Evolutionary conservation across 805 yeast species (phyloP).

Genomic region (Starmerella potacharoeniae): DNA sequence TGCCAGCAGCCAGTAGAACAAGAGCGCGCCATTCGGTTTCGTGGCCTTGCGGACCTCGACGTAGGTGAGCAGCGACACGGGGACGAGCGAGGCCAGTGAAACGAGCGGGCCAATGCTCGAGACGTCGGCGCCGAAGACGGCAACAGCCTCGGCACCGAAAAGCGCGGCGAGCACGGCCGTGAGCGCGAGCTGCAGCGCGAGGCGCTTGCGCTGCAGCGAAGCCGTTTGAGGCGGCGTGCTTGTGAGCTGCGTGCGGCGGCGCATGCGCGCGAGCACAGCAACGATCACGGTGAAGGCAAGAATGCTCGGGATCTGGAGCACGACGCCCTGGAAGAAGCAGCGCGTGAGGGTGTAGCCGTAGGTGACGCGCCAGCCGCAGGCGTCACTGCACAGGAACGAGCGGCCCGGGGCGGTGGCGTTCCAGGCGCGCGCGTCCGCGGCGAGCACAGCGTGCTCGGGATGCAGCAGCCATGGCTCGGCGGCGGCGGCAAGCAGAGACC

Average conservation of each 20-base stretch:
- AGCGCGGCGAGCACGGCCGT: conserved; percentile 18
- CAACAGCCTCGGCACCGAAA: conserved; percentile 7
- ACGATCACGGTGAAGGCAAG: conserved; percentile 26
- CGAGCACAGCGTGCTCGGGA: background rate
- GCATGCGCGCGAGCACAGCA: conserved; percentile 22
- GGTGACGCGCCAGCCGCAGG: conserved; percentile 14
- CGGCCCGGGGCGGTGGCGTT: background rate
- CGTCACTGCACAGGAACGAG: conserved; percentile 13
- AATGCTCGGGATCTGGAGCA: conserved; percentile 26
- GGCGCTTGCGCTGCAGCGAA: conserved; percentile 20
- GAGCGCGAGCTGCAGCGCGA: conserved; percentile 20
- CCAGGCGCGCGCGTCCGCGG: background rate
- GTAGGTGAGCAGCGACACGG: conserved; percentile 50
- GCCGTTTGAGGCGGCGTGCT: conserved; percentile 15
- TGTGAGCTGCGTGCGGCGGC: conserved; percentile 13
- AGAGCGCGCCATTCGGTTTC: conserved; percentile 55
- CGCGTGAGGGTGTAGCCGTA: conserved; percentile 26
- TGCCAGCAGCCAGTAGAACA: conserved; percentile 65
- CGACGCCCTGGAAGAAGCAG: conserved; percentile 32
- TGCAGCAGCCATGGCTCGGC: conserved; percentile 1
- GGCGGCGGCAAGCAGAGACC: background rate
- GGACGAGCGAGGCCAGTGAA: conserved; percentile 35
- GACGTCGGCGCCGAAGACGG: conserved; percentile 21
- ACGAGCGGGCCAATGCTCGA: conserved; percentile 31
- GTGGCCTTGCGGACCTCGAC: conserved; percentile 57